phyloP scores from a whole-genome alignment of 2,329 filamentous ascomycete species.

The Colletotrichum liaoningense region DNA sequence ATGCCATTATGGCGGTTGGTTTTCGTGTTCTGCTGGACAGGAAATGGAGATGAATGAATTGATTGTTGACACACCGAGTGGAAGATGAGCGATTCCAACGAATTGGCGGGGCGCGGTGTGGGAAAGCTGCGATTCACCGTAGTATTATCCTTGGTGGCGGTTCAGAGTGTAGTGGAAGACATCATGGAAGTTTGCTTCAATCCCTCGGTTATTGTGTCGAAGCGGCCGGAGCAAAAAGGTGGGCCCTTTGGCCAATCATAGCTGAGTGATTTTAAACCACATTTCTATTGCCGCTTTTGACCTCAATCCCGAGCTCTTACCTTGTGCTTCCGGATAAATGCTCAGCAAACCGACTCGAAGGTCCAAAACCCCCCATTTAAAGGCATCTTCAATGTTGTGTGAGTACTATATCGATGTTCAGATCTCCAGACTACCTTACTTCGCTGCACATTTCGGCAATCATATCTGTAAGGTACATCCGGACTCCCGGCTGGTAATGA shows the following conservation, averaged over 20 bases:
- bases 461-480: neutral
- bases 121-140: constrained; percentile 21
- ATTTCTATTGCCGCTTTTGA: neutral
- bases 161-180: constrained; percentile 20
- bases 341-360: neutral
- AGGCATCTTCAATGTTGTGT: neutral
- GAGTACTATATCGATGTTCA: neutral
- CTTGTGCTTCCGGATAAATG: constrained; percentile 1
- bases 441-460: neutral
- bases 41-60: neutral
- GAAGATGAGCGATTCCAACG: constrained; percentile 5
- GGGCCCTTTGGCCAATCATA: neutral
- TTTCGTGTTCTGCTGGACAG: neutral
- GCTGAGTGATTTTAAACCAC: constrained; percentile 10
- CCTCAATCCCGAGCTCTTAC: too few relatives aligned
- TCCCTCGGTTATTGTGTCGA: constrained; percentile 15
- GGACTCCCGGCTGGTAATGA: too few relatives aligned
- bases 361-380: neutral
- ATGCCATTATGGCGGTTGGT: constrained; percentile 60
- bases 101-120: constrained; percentile 12
- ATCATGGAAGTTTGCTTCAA: constrained; percentile 31
- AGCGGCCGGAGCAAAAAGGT: constrained; percentile 3
- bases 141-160: constrained; percentile 24
- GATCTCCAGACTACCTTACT: neutral
- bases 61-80: constrained; percentile 1